These are phyloP conservation scores for Lipomyces starkeyi DNA, from an alignment of 805 yeast species.

Conservation along the genomic window DNA sequence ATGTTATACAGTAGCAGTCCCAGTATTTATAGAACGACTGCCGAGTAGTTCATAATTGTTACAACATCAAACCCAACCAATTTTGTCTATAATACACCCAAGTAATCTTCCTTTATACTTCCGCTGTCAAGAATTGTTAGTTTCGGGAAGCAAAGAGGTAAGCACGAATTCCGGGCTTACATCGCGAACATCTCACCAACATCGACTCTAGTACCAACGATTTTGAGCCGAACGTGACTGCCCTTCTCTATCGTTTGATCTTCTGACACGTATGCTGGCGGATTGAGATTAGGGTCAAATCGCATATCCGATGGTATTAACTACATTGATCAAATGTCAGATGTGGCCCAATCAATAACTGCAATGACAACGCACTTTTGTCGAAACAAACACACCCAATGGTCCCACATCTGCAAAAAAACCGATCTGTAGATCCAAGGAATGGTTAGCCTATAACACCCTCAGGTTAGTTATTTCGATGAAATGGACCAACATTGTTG, in stretches of 20 bases:
- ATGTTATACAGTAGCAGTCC: background rate
- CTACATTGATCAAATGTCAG: constrained; percentile 23
- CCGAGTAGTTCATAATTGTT: background rate
- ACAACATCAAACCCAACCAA: background rate
- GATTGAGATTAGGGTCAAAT: constrained; percentile 93
- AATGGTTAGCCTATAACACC: background rate
- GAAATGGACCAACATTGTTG: constrained; percentile 54
- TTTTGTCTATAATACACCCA: constrained; percentile 70
- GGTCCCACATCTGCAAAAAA: constrained; percentile 99
- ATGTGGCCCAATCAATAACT: background rate
- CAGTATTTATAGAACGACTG: background rate
- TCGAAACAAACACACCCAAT: constrained; percentile 88
- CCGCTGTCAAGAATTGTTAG: constrained; percentile 54
- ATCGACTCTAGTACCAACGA: constrained; percentile 96
- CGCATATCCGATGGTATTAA: constrained; percentile 92
- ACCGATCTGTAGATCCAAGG: constrained; percentile 61
- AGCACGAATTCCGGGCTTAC: constrained; percentile 35
- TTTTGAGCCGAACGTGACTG: constrained; percentile 88
- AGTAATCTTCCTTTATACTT: constrained; percentile 94
- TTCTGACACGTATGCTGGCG: constrained; percentile 91
- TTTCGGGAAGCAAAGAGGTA: background rate
- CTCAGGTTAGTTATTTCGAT: background rate
- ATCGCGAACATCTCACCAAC: constrained; percentile 97
- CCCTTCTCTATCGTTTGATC: constrained; percentile 96
- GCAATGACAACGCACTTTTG: constrained; percentile 57